Evolutionary conservation across 306 rosid species (phyloP).

Genomic region (Fragaria vesca): DNA sequence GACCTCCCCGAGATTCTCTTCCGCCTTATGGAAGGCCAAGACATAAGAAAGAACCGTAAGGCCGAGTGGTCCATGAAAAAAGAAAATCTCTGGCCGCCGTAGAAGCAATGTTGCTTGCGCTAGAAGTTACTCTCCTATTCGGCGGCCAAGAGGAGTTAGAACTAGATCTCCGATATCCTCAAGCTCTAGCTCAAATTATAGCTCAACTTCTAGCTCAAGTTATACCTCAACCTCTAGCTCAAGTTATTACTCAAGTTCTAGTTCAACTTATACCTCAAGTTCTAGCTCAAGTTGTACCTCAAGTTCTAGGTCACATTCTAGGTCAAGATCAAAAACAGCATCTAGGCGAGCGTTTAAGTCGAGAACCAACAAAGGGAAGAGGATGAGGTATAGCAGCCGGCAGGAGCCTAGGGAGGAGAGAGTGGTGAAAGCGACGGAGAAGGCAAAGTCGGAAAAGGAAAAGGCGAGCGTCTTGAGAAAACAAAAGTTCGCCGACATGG

Average conservation of each 20-base stretch:
- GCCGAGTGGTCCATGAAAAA: slow-evolving; percentile 23
- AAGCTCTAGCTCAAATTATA: neutral
- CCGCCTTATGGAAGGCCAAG: slow-evolving; percentile 47
- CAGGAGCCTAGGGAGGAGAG: neutral
- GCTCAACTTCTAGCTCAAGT: neutral
- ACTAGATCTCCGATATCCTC: too few species aligned
- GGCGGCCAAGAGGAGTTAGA: too few species aligned
- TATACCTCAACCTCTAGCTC: too few species aligned
- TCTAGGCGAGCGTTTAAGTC: neutral
- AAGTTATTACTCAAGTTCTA: too few species aligned
- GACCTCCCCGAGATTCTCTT: slow-evolving; percentile 67
- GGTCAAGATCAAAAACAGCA: neutral
- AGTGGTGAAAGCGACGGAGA: slow-evolving; percentile 1
- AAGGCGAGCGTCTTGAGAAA: slow-evolving; percentile 37
- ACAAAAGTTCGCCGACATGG: slow-evolving; percentile 42
- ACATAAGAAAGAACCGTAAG: slow-evolving; percentile 28
- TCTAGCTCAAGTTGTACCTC: neutral
- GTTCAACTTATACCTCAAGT: too few species aligned
- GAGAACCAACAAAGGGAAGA: neutral
- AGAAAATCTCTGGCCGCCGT: neutral
- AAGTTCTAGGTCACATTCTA: neutral
- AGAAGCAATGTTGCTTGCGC: too few species aligned
- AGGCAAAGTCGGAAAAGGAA: slow-evolving; percentile 29
- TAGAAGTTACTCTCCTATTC: too few species aligned
- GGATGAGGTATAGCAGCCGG: neutral